Percentiles rank a stretch among this genome's conserved stretches.
phyloP scores from a whole-genome alignment of 805 yeast species.

The Lipomyces starkeyi region DNA sequence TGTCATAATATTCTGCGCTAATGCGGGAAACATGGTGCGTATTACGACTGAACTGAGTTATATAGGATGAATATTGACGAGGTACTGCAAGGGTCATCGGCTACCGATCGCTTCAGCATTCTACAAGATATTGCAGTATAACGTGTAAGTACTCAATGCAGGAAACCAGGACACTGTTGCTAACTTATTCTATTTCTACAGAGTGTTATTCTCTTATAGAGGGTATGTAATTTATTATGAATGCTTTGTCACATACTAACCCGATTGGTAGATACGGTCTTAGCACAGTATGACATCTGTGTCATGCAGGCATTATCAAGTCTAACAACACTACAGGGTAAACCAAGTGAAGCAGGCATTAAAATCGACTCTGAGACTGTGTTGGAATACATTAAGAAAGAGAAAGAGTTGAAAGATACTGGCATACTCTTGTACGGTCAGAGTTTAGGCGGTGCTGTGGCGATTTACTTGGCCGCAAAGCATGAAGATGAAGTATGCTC shows the following conservation, averaged over 20 bases:
- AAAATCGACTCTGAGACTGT: slow-evolving; percentile 81
- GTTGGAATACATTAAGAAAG: slow-evolving; percentile 60
- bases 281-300: slow-evolving; percentile 28
- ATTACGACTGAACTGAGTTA: not conserved
- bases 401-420: slow-evolving; percentile 59
- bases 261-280: slow-evolving; percentile 32
- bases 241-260: not conserved
- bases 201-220: slow-evolving; percentile 79
- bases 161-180: not conserved
- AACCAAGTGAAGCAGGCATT: slow-evolving; percentile 76
- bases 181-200: not conserved
- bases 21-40: slow-evolving; percentile 84
- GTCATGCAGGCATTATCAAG: not conserved
- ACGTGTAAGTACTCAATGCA: slow-evolving; percentile 25
- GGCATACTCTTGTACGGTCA: slow-evolving; percentile 79
- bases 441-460: slow-evolving; percentile 94
- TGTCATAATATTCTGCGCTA: slow-evolving; percentile 80
- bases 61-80: not conserved
- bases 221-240: slow-evolving; percentile 56
- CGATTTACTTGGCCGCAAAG: slow-evolving; percentile 73
- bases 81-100: slow-evolving; percentile 63
- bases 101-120: slow-evolving; percentile 79
- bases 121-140: slow-evolving; percentile 47
- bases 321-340: slow-evolving; percentile 62
- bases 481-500: slow-evolving; percentile 49